phyloP scores from a whole-genome alignment of 108 stramenopile genomes.

The Conticribra weissflogii region DNA sequence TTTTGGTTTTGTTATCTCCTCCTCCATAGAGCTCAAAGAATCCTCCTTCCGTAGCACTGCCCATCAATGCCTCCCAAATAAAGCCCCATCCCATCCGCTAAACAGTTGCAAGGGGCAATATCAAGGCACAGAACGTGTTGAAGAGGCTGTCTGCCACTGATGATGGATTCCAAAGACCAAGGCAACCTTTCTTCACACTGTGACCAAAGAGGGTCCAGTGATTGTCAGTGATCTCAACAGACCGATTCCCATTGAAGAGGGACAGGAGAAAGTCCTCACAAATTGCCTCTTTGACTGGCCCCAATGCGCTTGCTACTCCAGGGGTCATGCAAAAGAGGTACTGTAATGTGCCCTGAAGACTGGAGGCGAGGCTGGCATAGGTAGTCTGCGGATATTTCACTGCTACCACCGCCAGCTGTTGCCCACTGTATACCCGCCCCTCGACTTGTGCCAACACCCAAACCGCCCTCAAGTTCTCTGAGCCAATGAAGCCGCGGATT shows the following conservation, averaged over 20 bases:
- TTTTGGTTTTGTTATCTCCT: not conserved
- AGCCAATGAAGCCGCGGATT: conserved; percentile 36
- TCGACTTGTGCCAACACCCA: conserved; percentile 14
- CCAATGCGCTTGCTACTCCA: conserved; percentile 7
- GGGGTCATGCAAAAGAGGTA: conserved; percentile 19
- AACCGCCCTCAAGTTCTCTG: not conserved
- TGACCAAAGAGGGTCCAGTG: conserved; percentile 3
- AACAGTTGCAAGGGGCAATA: not conserved
- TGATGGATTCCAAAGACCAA: conserved; percentile 5
- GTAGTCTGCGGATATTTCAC: conserved; percentile 25
- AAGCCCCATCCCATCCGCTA: not conserved
- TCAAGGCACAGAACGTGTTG: not conserved
- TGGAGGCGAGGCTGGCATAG: conserved; percentile 21
- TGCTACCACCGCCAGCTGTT: conserved; percentile 12
- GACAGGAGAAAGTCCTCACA: conserved; percentile 14
- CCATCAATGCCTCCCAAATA: not conserved
- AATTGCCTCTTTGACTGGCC: conserved; percentile 16
- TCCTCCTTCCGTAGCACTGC: not conserved
- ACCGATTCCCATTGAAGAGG: conserved; percentile 2
- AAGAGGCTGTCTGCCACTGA: not conserved
- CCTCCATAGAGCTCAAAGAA: not conserved
- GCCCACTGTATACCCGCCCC: conserved; percentile 8
- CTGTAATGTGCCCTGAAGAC: conserved; percentile 34
- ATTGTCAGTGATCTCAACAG: conserved; percentile 6
- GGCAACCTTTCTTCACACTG: conserved; percentile 9